Evolutionary conservation across 306 rosid genomes (phyloP).

Genomic region (Chamaecrista fasciculata): DNA sequence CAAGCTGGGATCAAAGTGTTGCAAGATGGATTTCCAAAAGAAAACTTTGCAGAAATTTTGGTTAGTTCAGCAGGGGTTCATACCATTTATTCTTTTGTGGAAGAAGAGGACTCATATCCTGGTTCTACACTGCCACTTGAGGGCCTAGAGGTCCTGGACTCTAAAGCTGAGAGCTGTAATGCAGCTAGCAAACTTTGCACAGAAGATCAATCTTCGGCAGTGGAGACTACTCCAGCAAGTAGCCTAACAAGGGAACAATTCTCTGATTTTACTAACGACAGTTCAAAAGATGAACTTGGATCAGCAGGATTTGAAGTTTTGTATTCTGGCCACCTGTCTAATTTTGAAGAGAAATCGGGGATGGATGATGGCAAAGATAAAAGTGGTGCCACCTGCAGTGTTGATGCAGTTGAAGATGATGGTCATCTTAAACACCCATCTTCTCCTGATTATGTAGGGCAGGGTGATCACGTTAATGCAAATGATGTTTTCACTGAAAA

Average conservation of each 20-base stretch:
- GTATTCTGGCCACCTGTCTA: constrained; percentile 30
- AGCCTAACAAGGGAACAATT: constrained; percentile 33
- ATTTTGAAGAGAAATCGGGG: constrained; percentile 35
- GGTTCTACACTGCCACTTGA: constrained; percentile 30
- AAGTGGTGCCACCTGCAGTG: constrained; percentile 33
- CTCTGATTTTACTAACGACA: constrained; percentile 32
- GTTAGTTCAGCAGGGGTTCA: constrained; percentile 39
- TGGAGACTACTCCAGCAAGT: constrained; percentile 29
- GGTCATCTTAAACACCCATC: constrained; percentile 36
- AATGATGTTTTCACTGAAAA: constrained; percentile 35
- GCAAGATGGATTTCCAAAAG: constrained; percentile 33
- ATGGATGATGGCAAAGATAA: constrained; percentile 40
- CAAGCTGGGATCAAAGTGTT: constrained; percentile 31
- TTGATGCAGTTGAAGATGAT: constrained; percentile 40
- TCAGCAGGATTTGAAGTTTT: constrained; percentile 33
- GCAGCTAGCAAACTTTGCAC: constrained; percentile 29
- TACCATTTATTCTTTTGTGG: constrained; percentile 28
- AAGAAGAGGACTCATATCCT: constrained; percentile 38
- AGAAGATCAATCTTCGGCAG: constrained; percentile 35
- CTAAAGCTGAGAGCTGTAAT: constrained; percentile 32
- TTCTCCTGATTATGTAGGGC: constrained; percentile 27
- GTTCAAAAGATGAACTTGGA: constrained; percentile 40
- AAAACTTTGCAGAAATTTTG: constrained; percentile 30
- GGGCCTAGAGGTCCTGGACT: constrained; percentile 27
- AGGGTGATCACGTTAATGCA: constrained; percentile 30